Evolutionary conservation across 257 asterid species (phyloP).

Genomic region (Solanum etuberosum): DNA sequence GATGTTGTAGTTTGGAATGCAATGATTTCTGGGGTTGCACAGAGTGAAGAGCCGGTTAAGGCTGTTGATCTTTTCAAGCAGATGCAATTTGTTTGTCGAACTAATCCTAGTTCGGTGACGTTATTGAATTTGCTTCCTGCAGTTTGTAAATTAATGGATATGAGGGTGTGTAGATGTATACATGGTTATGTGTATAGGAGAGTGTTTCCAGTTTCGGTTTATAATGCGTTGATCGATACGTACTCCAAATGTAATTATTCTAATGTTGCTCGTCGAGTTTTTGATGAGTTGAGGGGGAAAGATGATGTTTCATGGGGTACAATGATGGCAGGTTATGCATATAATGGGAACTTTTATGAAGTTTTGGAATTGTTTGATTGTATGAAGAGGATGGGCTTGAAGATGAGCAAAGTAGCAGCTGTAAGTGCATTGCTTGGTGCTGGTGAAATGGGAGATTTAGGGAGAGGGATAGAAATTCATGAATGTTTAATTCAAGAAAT

Average conservation of each 20-base stretch:
- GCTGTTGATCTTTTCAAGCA: slow-evolving; percentile 12
- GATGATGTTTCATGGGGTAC: slow-evolving; percentile 40
- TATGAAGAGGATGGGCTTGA: slow-evolving; percentile 7
- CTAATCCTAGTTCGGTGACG: slow-evolving; percentile 19
- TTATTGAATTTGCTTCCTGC: slow-evolving; percentile 33
- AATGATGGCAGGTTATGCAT: slow-evolving; percentile 34
- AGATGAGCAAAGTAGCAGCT: slow-evolving; percentile 17
- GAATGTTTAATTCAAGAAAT: slow-evolving; percentile 7
- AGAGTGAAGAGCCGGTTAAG: slow-evolving; percentile 10
- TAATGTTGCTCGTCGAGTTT: slow-evolving; percentile 4
- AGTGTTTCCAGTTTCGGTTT: slow-evolving; percentile 19
- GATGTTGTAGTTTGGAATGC: slow-evolving; percentile 34
- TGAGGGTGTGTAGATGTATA: slow-evolving; percentile 9
- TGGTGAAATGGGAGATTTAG: slow-evolving; percentile 21
- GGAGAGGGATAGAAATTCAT: slow-evolving; percentile 23
- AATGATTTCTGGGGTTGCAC: slow-evolving; percentile 24
- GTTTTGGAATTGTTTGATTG: slow-evolving; percentile 19
- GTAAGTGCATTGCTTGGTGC: slow-evolving; percentile 26
- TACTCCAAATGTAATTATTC: slow-evolving; percentile 23
- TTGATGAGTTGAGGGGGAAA: slow-evolving; percentile 5
- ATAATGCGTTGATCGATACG: slow-evolving; percentile 27
- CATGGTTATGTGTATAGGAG: slow-evolving; percentile 33
- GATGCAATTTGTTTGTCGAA: slow-evolving; percentile 17
- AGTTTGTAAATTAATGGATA: slow-evolving; percentile 16
- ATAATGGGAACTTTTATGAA: slow-evolving; percentile 18